Percentiles rank a stretch among this genome's conserved stretches.
These are phyloP conservation scores for Orbilia blumenaviensis DNA, from an alignment of 2,329 filamentous ascomycete species.

Conservation along the genomic window DNA sequence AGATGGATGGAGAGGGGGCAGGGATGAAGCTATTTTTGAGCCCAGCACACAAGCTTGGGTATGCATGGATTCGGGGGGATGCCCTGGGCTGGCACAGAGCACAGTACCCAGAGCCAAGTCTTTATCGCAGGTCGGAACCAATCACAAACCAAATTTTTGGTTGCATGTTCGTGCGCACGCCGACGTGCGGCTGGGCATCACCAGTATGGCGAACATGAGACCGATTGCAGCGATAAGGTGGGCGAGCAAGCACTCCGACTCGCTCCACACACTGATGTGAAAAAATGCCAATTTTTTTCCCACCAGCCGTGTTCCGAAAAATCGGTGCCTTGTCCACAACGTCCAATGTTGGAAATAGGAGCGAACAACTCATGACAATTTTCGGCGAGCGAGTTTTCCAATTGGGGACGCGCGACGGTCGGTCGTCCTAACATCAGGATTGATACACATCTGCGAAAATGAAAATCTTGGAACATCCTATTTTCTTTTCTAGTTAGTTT, in stretches of 20 bases:
- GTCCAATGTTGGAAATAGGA: not conserved
- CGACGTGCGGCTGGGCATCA: not conserved
- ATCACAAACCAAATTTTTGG: not conserved
- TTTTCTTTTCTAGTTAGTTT: too few relatives aligned
- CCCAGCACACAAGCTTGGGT: too few relatives aligned
- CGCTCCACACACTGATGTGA: not conserved
- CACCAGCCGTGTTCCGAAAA: too few relatives aligned
- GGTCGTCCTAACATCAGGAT: not conserved
- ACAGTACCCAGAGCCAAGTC: not conserved
- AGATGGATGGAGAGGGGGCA: not conserved
- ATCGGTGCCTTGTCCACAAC: not conserved
- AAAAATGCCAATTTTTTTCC: slow-evolving; percentile 2
- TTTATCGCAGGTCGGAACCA: not conserved
- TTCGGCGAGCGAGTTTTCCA: not conserved
- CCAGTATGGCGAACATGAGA: not conserved
- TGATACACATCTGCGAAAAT: too few relatives aligned
- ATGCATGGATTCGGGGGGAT: too few relatives aligned
- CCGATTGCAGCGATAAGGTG: not conserved
- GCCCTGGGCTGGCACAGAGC: not conserved
- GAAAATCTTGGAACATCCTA: too few relatives aligned
- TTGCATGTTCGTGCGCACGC: not conserved
- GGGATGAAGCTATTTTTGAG: not conserved
- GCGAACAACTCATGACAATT: not conserved
- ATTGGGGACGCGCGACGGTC: not conserved
- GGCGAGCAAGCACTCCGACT: not conserved